A percentile compares a stretch with the other conserved stretches of the same genome.
Evolutionary conservation across 2,329 filamentous ascomycete genomes (phyloP).

Genomic region (Nigrospora oryzae): DNA sequence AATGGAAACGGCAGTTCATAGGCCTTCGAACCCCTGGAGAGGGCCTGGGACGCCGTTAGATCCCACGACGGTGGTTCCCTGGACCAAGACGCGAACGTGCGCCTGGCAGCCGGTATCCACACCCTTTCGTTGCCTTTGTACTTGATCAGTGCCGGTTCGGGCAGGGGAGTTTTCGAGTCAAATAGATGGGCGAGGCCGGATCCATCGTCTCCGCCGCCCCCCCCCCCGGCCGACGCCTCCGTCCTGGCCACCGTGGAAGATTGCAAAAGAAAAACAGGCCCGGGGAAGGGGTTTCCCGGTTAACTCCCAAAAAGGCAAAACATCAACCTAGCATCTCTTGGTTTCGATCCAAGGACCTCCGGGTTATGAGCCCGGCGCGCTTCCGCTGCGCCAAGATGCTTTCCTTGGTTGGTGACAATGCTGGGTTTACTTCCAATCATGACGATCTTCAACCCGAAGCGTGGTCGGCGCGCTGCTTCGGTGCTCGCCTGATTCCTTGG

Average conservation of each 20-base stretch:
- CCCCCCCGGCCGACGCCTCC: too few species aligned
- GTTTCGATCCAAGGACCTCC: conserved; percentile 18
- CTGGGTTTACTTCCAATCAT: too few species aligned
- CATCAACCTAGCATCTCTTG: conserved; percentile 11
- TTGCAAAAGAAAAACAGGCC: background rate
- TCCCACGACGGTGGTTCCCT: background rate
- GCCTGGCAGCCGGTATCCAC: background rate
- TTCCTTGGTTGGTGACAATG: background rate
- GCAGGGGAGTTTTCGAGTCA: background rate
- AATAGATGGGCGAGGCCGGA: background rate
- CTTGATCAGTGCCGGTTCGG: background rate
- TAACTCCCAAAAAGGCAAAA: background rate
- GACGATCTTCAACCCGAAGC: too few species aligned
- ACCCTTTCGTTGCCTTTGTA: background rate
- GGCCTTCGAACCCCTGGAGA: background rate
- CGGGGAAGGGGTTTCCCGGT: too few species aligned
- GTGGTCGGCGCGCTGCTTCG: too few species aligned
- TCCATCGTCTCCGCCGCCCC: background rate
- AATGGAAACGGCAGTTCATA: background rate
- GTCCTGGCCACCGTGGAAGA: too few species aligned
- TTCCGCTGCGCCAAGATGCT: conserved; percentile 18
- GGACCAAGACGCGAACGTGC: background rate
- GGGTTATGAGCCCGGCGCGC: conserved; percentile 19
- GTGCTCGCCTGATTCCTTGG: too few species aligned
- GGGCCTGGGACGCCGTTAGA: background rate